Base-by-base conservation (phyloP, 805 yeast species). In the Candida silvicultrix region DNA sequence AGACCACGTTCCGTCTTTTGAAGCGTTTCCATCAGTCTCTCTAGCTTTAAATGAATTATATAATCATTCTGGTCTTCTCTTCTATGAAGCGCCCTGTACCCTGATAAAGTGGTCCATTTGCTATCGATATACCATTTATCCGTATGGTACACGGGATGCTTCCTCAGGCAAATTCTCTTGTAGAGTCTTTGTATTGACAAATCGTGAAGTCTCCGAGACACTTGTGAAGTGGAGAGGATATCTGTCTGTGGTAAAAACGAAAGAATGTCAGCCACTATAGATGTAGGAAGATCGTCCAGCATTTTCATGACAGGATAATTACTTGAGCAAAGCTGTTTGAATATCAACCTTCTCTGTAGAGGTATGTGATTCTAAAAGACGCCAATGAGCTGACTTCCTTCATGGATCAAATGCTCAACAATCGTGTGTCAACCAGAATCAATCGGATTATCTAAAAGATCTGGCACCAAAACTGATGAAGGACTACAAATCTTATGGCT, bases 21-120 rank as follows among this genome's bases (percentile, higher is more conserved):
- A 22, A 75, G 51, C 1, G 73, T 62, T 19, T 68, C 67, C 12
- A 67, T 41, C 37, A 81, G 57, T 3, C 71, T 60, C 35, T 65
- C 66, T 41, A 80, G 63, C 49, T 75, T 67, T 20, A 68, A 58
- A 23, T 60, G 52, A 11, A 67, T 57, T 18, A 72, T 57, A 40
- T 68, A 52, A 28, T 64, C 68, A 43, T 73, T 69, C 40, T 68
- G 67, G 35, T 66, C 65, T 0, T 45, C 48, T 11, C 64, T 60
- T 38, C 69, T 68, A 12, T 62, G 53, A 3, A 67, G 55, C 3
- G 68, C 63, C 7, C 59, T 51, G 21, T 63, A 50, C 0, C 72
- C 71, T 16, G 74, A 66, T 3, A 77, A 45, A 41, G 67, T 64
- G 0, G 80, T 71, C 41, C 50, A 63, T 4, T 54, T 53, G 1